phyloP scores from a whole-genome alignment of 164 flowering plant species.

The Paratinospora sagittata region DNA sequence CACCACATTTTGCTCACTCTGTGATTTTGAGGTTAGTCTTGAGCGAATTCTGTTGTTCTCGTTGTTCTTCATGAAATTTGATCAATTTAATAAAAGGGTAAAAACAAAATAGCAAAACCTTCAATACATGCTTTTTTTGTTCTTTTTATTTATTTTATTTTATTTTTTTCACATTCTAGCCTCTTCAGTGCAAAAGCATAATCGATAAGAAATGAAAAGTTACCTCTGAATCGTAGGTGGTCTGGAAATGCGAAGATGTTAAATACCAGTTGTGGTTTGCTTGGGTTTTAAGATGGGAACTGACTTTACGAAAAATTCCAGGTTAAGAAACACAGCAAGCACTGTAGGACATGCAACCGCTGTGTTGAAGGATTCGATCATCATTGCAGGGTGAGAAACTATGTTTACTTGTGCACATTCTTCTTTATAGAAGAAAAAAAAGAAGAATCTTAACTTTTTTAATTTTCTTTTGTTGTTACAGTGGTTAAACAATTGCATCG shows the following conservation, averaged over 20 bases:
- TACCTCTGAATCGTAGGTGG: conserved; percentile 1
- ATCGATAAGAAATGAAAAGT: not conserved
- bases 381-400: conserved; percentile 79
- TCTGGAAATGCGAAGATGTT: not conserved
- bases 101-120: not conserved
- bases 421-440: not conserved
- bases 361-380: conserved; percentile 99
- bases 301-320: conserved; percentile 15
- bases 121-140: no score
- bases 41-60: not conserved
- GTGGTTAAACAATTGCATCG: conserved; percentile 97
- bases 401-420: not conserved
- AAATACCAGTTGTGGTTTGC: not conserved
- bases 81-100: not conserved
- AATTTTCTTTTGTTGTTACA: conserved; percentile 25
- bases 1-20: conserved; percentile 64
- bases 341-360: conserved; percentile 88
- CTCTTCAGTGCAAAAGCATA: no score
- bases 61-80: not conserved
- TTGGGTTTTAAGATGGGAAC: not conserved
- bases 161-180: no score
- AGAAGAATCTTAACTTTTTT: not conserved
- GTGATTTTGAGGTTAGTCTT: conserved; percentile 68
- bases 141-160: no score
- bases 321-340: conserved; percentile 89